Evolutionary conservation across 208 protist species (phyloP).

Genomic region (Leishmania major): DNA sequence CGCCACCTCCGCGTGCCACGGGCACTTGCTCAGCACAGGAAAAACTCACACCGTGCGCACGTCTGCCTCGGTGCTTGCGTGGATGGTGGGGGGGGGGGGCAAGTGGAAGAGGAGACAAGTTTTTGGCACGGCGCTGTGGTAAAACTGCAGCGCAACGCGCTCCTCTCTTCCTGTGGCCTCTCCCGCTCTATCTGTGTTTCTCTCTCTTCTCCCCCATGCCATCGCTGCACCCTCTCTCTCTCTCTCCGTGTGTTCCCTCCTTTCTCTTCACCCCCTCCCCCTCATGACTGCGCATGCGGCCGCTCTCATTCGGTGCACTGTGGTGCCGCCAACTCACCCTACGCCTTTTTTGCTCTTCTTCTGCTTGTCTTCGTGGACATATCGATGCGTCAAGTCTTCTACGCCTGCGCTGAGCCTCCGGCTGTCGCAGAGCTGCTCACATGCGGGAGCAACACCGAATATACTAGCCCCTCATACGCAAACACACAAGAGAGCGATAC

Average conservation of each 20-base stretch:
- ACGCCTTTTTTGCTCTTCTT: background rate
- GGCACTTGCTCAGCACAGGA: background rate
- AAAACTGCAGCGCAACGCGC: background rate
- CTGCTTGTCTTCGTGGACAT: background rate
- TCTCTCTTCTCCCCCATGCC: background rate
- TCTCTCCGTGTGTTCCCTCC: background rate
- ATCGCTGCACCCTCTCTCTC: background rate
- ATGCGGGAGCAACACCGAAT: background rate
- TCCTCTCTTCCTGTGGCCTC: background rate
- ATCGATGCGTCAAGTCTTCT: background rate
- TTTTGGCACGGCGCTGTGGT: background rate
- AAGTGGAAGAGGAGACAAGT: background rate
- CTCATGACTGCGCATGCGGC: background rate
- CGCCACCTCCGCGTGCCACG: background rate
- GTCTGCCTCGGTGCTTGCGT: background rate
- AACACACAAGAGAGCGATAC: background rate
- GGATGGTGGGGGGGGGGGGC: too few relatives aligned
- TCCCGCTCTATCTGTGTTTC: background rate
- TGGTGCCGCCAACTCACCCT: background rate
- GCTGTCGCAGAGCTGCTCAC: background rate
- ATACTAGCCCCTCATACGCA: background rate
- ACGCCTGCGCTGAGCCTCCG: background rate
- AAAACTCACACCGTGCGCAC: background rate
- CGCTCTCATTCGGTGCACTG: background rate
- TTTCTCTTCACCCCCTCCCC: background rate